Base-by-base conservation (phyloP, 305 asterid genomes). In the Fraxinus paxiana region DNA sequence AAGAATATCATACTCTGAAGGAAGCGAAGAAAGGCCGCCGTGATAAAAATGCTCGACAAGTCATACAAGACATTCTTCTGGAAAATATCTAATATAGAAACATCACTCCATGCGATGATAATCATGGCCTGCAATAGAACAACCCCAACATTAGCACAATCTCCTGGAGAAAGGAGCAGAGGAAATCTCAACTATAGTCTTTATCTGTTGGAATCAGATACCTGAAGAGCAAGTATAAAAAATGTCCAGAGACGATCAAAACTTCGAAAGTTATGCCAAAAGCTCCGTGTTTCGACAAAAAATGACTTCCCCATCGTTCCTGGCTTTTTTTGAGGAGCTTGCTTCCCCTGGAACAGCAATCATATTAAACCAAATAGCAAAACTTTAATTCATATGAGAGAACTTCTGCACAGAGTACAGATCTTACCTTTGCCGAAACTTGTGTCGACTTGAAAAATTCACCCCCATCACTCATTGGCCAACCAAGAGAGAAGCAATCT, bases 401-500 rank as follows among this genome's bases (percentile, higher is more conserved):
- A 73, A 73, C 78, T 79, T 51, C 69, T 46, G 41, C 56, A 34
- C 20, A 13, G 73, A 82, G 83, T 34, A 17, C 65, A 80, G 83
- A 72, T 77, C 37, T 75, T 85, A 95, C 99, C 90, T 92, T 78
- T 46, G 86, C 84, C 43, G 61, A 80, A 56, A 86, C 90, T 79
- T 88, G 92, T 35, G 89, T 85, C 70, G 99, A 90, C 85, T 93
- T 94, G 88, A 96, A 96, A 90, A 96, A 93, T 69, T 96, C 97
- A 77, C 94, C 97, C 86, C 92, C 97, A 89, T 92, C 98, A 61
- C 97, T 91, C 99, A 96, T 96, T 41, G 99, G 99, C 99, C 99
- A 96, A 79, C 99, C 99, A 92, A 96, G 86, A 34, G 86, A 85
- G 90, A 96, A 96, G 93, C 98, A 96, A 81, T 93, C 97, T 2